Evolutionary conservation across 345 rosid genomes (phyloP), one percentile per base, ranked within the genome.

Genomic region (Acer negundo): DNA sequence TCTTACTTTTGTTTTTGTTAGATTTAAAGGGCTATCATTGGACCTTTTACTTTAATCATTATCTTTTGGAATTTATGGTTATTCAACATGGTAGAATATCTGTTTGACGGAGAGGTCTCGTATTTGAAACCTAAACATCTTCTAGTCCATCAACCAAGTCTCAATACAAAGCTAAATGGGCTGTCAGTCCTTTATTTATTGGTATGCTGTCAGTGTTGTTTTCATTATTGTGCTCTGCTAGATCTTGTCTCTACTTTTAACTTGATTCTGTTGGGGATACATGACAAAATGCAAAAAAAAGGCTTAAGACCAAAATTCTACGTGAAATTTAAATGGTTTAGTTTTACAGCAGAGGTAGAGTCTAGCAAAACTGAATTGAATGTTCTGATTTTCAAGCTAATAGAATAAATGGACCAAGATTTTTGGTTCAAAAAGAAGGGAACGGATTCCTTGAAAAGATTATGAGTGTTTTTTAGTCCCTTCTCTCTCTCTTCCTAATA

Each of bases 1-100:
- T 47, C 40, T 26, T 51, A 70, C 73, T 44, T 46, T 22, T 51
- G 28, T 6, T 70, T 51, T 70, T 13, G 59, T 69, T 69, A 49
- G 59, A 46, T n/a, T 65, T 16, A n/a, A 42, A 66, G 24, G 47
- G 53, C 20, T 9, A 15, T 26, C 7, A 12, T 46, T 22, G 62
- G 62, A 49, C 17, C 17, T 49, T 19, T 9, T 56, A 56, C n/a
- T 11, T 56, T 4, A 7, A 19, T 6, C 62, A 13, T 55, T 16
- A 17, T n/a, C 61, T 55, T 16, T 55, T 12, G 61, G 10, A 17
- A 42, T 7, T 42, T 7, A 42, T 42, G 46, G 46, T 42, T 35
- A 35, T 35, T 35, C 38, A 35, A 42, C 46, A 8, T 42, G 46
- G 46, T 42, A 42, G 59, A 53, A 5, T 12, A 35, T 35, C n/a